phyloP scores from a whole-genome alignment of 108 stramenopile genomes.

The Pelagomonas calceolata region DNA sequence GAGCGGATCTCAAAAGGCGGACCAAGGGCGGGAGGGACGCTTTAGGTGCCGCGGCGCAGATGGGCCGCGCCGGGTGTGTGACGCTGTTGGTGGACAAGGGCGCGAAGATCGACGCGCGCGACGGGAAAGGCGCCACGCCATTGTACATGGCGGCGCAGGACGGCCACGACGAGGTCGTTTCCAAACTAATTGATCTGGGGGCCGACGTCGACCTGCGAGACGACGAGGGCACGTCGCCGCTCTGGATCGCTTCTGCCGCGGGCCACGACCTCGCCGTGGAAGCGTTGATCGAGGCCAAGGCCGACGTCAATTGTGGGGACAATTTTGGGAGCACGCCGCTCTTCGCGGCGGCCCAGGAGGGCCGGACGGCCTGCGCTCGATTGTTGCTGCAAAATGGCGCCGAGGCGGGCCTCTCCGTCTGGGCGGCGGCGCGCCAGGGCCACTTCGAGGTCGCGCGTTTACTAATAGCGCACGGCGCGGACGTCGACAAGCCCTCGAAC shows the following conservation, averaged over 20 bases:
- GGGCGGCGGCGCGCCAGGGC: slow-evolving; percentile 72
- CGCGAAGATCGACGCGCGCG: too few relatives aligned
- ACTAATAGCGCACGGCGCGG: slow-evolving; percentile 56
- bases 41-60: too few relatives aligned
- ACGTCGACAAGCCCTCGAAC: slow-evolving; percentile 58
- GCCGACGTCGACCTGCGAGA: too few relatives aligned
- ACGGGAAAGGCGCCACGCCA: too few relatives aligned
- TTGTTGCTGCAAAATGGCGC: slow-evolving; percentile 57
- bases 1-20: too few relatives aligned
- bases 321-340: slow-evolving; percentile 71
- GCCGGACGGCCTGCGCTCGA: slow-evolving; percentile 43
- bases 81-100: too few relatives aligned
- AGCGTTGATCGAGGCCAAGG: slow-evolving; percentile 55
- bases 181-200: too few relatives aligned
- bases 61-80: too few relatives aligned
- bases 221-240: slow-evolving; percentile 60
- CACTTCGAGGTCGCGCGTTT: slow-evolving; percentile 50
- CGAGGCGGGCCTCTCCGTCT: slow-evolving; percentile 37
- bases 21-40: too few relatives aligned
- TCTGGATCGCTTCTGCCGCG: slow-evolving; percentile 71
- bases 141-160: too few relatives aligned
- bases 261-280: slow-evolving; percentile 55
- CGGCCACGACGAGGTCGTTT: too few relatives aligned
- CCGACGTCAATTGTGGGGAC: slow-evolving; percentile 57
- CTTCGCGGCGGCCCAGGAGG: slow-evolving; percentile 74